phyloP scores from a whole-genome alignment of 2,329 filamentous ascomycete genomes.

The Aspergillus oerlinghausenensis region DNA sequence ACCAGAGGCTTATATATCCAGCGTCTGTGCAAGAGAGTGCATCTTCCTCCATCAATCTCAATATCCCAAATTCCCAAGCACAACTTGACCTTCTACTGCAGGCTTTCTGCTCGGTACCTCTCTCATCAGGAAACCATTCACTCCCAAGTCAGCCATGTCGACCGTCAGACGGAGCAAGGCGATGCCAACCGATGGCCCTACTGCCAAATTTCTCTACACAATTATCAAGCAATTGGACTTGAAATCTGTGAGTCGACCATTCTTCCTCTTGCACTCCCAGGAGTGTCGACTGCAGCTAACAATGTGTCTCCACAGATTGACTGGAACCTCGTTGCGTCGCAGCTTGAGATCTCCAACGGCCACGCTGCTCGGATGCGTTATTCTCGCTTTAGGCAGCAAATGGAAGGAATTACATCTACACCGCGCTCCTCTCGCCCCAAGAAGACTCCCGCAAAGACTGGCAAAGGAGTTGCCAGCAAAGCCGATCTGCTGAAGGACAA shows the following conservation, averaged over 20 bases:
- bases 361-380: slow-evolving; percentile 56
- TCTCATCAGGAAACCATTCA: background rate
- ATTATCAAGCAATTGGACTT: slow-evolving; percentile 54
- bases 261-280: slow-evolving; percentile 3
- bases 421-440: slow-evolving; percentile 20
- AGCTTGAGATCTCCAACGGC: slow-evolving; percentile 51
- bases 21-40: slow-evolving; percentile 12
- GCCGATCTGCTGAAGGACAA: slow-evolving; percentile 8
- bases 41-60: slow-evolving; percentile 6
- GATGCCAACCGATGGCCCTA: slow-evolving; percentile 47
- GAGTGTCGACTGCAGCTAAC: background rate
- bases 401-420: slow-evolving; percentile 41
- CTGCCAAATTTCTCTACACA: slow-evolving; percentile 50
- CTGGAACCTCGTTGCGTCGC: slow-evolving; percentile 48
- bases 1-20: slow-evolving; percentile 8
- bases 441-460: slow-evolving; percentile 19
- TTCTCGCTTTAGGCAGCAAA: slow-evolving; percentile 50
- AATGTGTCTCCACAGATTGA: slow-evolving; percentile 41
- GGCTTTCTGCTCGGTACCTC: background rate
- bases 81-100: background rate
- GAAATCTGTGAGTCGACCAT: slow-evolving; percentile 40
- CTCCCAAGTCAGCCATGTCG: slow-evolving; percentile 20
- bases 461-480: slow-evolving; percentile 16
- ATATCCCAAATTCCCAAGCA: background rate
- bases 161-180: slow-evolving; percentile 37